These are phyloP conservation scores for Rhizodiscina lignyota DNA, from an alignment of 495 filamentous ascomycete species.

Conservation along the genomic window DNA sequence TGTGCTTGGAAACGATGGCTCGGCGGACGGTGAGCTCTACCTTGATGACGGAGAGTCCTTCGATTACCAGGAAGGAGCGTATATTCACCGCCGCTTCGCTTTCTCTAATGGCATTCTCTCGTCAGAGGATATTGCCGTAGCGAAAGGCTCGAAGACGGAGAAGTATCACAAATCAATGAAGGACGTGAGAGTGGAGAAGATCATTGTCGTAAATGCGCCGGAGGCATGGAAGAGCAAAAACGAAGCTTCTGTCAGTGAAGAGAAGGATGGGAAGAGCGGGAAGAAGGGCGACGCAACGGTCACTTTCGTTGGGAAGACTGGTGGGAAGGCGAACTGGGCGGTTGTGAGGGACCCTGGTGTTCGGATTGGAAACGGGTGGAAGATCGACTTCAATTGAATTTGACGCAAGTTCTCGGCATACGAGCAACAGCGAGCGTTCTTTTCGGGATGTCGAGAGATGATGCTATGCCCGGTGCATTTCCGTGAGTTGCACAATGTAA, in stretches of 20 bases:
- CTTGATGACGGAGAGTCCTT: constrained; percentile 90
- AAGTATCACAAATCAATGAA: constrained; percentile 63
- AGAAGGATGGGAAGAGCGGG: constrained; percentile 37
- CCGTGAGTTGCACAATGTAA: too few relatives aligned
- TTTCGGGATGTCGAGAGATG: too few relatives aligned
- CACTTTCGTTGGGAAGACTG: constrained; percentile 39
- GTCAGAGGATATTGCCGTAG: constrained; percentile 30
- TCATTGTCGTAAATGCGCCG: constrained; percentile 67
- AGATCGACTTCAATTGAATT: constrained; percentile 40
- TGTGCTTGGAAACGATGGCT: constrained; percentile 47
- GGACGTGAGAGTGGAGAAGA: constrained; percentile 59
- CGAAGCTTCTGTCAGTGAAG: constrained; percentile 50
- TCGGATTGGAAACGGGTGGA: constrained; percentile 67
- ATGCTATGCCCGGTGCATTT: too few relatives aligned
- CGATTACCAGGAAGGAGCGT: constrained; percentile 69
- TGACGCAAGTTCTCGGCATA: too few relatives aligned
- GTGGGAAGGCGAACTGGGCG: constrained; percentile 57
- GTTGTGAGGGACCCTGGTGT: constrained; percentile 66
- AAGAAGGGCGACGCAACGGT: constrained; percentile 28
- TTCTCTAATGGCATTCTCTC: constrained; percentile 39
- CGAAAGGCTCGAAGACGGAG: constrained; percentile 43
- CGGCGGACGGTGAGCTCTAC: constrained; percentile 71
- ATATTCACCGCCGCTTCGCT: constrained; percentile 65
- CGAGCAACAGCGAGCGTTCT: too few relatives aligned
- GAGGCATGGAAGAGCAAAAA: constrained; percentile 50